Conservation (phyloP, 805 yeast species). For the Blastobotrys chiropterorum region DNA sequence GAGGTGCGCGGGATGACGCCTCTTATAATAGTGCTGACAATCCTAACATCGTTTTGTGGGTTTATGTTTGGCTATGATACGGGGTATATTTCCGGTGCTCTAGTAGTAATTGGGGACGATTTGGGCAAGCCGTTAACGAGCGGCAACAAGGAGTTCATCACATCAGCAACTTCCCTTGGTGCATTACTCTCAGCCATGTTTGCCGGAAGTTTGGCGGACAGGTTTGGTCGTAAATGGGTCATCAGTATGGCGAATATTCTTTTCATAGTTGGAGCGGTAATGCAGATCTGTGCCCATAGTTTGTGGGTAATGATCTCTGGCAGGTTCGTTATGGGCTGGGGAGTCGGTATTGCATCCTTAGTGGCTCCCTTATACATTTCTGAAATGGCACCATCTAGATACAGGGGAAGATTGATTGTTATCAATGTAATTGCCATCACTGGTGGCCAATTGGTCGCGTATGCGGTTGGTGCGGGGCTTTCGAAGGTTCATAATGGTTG, state of each 20-base stretch:
- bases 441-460: slow-evolving; percentile 92
- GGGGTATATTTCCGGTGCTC: slow-evolving; percentile 91
- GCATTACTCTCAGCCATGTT: slow-evolving; percentile 73
- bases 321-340: slow-evolving; percentile 89
- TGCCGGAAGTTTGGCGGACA: slow-evolving; percentile 80
- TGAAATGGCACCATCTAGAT: slow-evolving; percentile 87
- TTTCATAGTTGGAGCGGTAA: slow-evolving; percentile 75
- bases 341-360: slow-evolving; percentile 91
- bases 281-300: slow-evolving; percentile 74
- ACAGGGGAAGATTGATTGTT: slow-evolving; percentile 86
- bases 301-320: slow-evolving; percentile 93
- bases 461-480: slow-evolving; percentile 79
- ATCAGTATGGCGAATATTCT: slow-evolving; percentile 75
- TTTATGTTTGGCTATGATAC: slow-evolving; percentile 98
- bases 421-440: slow-evolving; percentile 86
- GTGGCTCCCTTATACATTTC: slow-evolving; percentile 91
- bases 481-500: slow-evolving; percentile 73
- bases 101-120: slow-evolving; percentile 78
- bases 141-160: slow-evolving; percentile 83
- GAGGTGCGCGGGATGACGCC: slow-evolving; percentile 21
- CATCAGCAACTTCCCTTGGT: slow-evolving; percentile 92
- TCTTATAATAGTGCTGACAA: slow-evolving; percentile 47
- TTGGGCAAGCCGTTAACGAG: slow-evolving; percentile 52
- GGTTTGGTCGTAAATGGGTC: slow-evolving; percentile 78
- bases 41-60: slow-evolving; percentile 79